phyloP scores from a whole-genome alignment of 2,329 filamentous ascomycete species.

The Neonectria coccinea region DNA sequence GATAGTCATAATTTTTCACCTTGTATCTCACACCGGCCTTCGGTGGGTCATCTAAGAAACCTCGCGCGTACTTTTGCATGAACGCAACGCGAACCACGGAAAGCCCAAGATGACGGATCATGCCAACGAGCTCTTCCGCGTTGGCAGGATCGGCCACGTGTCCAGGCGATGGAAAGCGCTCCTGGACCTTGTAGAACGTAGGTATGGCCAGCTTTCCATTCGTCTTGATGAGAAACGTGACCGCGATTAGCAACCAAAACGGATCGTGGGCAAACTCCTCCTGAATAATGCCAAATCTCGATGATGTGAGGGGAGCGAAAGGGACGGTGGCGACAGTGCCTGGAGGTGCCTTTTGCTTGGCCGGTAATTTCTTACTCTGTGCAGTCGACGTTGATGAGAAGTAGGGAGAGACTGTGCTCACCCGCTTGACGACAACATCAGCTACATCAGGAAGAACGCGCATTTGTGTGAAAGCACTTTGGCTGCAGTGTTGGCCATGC shows the following conservation, averaged over 20 bases:
- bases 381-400: conserved; percentile 41
- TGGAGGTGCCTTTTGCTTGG: conserved; percentile 51
- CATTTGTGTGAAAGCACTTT: conserved; percentile 6
- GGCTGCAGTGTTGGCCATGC: not conserved
- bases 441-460: conserved; percentile 16
- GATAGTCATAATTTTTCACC: conserved; percentile 61
- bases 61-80: conserved; percentile 76
- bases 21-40: conserved; percentile 64
- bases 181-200: conserved; percentile 76
- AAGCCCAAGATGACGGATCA: conserved; percentile 79
- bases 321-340: conserved; percentile 66
- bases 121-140: conserved; percentile 63
- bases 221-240: conserved; percentile 88
- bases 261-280: conserved; percentile 80
- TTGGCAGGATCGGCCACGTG: conserved; percentile 67
- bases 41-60: conserved; percentile 76
- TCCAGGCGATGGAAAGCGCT: conserved; percentile 73
- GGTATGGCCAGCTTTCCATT: conserved; percentile 80
- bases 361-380: conserved; percentile 28
- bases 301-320: conserved; percentile 74
- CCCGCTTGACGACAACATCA: conserved; percentile 19
- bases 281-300: conserved; percentile 83
- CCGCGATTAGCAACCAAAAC: conserved; percentile 83
- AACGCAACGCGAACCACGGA: conserved; percentile 74
- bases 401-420: conserved; percentile 48